Evolutionary conservation across 2,329 filamentous ascomycete species (phyloP), one percentile per base, ranked within the genome.

Genomic region (Penicillium paneum): DNA sequence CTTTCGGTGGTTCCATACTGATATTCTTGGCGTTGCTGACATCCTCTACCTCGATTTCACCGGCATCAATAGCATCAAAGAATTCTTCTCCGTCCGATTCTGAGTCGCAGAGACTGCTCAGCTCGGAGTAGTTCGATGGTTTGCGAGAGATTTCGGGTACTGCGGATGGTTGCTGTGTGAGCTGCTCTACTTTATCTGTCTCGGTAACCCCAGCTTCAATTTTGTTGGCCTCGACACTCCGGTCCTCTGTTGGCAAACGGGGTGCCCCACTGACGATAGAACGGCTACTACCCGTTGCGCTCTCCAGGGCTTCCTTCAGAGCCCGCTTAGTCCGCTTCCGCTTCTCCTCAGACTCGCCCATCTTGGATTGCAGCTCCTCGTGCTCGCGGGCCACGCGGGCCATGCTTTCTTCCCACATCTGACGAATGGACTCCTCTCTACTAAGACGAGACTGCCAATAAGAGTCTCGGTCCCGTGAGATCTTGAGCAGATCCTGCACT

Each of bases 401-500:
- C 94, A 99, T 97, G 74, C 92, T 97, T 67, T 99, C 94, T 74
- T 99, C 94, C 94, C 94, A 99, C 85, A 99, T 90, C 56, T 90
- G 87, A 35, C 94, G 86, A 76, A 97, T 88, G 69, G 96, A 90
- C 40, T 87, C 87, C 75, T 99, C 94, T 50, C 91, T 87, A 63
- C 96, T 92, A 38, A 99, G 79, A 13, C 92, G 87, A 70, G 96
- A 95, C 72, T 97, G 93, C 94, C 94, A 99, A 71, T 96, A 96
- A 0, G 91, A 86, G 73, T 99, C 94, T 48, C 95, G 88, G 69
- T 99, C 94, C 65, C 89, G 87, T 8, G 92, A 93, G 66, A 99
- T 97, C 47, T 92, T 90, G 43, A 97, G 79, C 8, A 99, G 80
- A 70, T 97, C 91, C 19, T 89, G 87, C 54, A 97, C 82, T 8